phyloP scores from a whole-genome alignment of 2,329 filamentous ascomycete species.

The Alternaria postmessia region DNA sequence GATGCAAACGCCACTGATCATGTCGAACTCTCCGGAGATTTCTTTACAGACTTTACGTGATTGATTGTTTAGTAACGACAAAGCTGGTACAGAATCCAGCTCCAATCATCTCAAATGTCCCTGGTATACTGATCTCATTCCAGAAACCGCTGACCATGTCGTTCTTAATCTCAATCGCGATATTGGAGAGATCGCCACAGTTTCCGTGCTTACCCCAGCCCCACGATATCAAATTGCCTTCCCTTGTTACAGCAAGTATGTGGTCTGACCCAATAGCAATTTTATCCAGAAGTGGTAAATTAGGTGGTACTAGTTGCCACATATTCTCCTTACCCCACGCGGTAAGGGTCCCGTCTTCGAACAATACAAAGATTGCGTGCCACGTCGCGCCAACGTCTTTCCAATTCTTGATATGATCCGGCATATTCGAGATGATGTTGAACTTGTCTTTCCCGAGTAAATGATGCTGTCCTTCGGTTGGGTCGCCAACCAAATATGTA shows the following conservation, averaged over 20 bases:
- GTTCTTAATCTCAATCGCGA: constrained; percentile 27
- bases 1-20: neutral
- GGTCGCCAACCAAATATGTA: constrained; percentile 71
- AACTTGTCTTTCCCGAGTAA: constrained; percentile 82
- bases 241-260: constrained; percentile 72
- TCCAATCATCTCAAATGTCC: constrained; percentile 29
- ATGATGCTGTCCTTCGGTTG: constrained; percentile 65
- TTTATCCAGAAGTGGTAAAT: constrained; percentile 65
- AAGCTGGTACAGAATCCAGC: constrained; percentile 44
- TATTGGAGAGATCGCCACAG: constrained; percentile 66
- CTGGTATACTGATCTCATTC: constrained; percentile 38
- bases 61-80: constrained; percentile 23
- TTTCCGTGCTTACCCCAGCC: constrained; percentile 99
- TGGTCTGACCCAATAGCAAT: constrained; percentile 94
- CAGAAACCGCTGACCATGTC: constrained; percentile 42
- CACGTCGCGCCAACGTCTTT: constrained; percentile 78
- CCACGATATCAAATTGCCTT: constrained; percentile 79
- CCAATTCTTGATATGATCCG: constrained; percentile 65
- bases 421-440: constrained; percentile 67
- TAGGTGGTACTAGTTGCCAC: constrained; percentile 75
- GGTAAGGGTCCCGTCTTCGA: constrained; percentile 65
- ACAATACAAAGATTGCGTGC: constrained; percentile 79
- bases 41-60: neutral
- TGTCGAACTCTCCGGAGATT: neutral
- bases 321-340: constrained; percentile 89